Conservation (phyloP, 2,329 filamentous ascomycete species). For the Colletotrichum salicis region DNA sequence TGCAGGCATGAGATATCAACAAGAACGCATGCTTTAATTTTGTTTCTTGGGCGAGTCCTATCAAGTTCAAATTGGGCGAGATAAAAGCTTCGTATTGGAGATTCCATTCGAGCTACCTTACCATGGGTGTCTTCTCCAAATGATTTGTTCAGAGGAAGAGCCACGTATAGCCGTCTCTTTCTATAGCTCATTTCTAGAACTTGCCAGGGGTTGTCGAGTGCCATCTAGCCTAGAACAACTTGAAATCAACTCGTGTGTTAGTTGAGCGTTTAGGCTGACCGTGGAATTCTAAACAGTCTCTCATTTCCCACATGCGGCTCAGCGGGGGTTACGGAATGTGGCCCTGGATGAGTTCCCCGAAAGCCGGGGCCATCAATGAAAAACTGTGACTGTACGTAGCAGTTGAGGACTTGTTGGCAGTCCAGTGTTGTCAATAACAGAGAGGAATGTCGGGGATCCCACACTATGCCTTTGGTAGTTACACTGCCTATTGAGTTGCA, state of each 20-base stretch:
- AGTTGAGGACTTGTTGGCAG: not conserved
- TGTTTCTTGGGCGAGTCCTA: not conserved
- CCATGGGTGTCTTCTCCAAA: not conserved
- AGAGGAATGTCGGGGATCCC: not conserved
- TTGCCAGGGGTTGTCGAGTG: not conserved
- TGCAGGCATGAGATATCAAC: not conserved
- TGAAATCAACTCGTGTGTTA: not conserved
- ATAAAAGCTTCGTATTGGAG: not conserved
- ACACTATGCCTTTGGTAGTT: not conserved
- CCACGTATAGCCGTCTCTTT: not conserved
- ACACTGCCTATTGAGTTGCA: not conserved
- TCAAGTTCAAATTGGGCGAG: not conserved
- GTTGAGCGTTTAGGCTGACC: not conserved
- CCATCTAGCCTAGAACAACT: not conserved
- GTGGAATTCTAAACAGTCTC: not conserved
- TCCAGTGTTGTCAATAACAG: slow-evolving; percentile 14
- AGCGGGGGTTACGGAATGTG: slow-evolving; percentile 13
- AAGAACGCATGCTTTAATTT: not conserved
- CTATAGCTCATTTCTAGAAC: not conserved
- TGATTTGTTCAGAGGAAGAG: too few species aligned
- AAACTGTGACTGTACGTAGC: not conserved
- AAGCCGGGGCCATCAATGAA: not conserved
- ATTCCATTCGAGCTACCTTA: not conserved
- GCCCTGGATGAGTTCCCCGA: not conserved
- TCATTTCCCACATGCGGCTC: slow-evolving; percentile 18